Evolutionary conservation across 2,329 filamentous ascomycete species (phyloP).

Genomic region (Arthrobotrys conoides): DNA sequence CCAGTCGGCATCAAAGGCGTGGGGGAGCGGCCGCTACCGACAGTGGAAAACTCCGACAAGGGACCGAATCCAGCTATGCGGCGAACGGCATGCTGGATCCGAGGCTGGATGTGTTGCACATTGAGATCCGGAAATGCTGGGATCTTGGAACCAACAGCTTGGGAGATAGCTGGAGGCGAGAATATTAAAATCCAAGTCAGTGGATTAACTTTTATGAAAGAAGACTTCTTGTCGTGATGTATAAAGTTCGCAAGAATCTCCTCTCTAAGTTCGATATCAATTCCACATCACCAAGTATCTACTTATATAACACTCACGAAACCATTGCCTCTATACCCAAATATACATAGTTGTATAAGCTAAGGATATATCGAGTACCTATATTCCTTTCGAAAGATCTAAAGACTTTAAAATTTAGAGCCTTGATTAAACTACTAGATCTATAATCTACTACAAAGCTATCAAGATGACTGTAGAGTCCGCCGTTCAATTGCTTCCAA

Average conservation of each 20-base stretch:
- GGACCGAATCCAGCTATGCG: conserved; percentile 17
- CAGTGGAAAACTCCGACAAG: conserved; percentile 36
- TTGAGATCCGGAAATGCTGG: neutral
- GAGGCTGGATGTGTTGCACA: conserved; percentile 42
- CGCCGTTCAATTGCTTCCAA: conserved; percentile 50
- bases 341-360: neutral
- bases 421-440: neutral
- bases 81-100: conserved; percentile 49
- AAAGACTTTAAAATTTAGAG: too few relatives aligned
- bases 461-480: conserved; percentile 56
- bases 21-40: conserved; percentile 58
- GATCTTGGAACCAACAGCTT: neutral
- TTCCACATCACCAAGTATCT: neutral
- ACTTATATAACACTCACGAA: neutral
- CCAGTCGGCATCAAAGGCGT: conserved; percentile 14
- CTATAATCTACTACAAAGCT: neutral
- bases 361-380: too few relatives aligned
- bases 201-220: neutral
- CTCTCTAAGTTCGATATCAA: neutral
- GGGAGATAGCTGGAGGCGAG: neutral
- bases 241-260: conserved; percentile 29
- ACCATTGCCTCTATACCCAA: neutral
- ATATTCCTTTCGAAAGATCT: too few relatives aligned
- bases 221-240: neutral
- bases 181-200: neutral